Conservation (phyloP, 1,139 yeast species). For the Candida smagusa region DNA sequence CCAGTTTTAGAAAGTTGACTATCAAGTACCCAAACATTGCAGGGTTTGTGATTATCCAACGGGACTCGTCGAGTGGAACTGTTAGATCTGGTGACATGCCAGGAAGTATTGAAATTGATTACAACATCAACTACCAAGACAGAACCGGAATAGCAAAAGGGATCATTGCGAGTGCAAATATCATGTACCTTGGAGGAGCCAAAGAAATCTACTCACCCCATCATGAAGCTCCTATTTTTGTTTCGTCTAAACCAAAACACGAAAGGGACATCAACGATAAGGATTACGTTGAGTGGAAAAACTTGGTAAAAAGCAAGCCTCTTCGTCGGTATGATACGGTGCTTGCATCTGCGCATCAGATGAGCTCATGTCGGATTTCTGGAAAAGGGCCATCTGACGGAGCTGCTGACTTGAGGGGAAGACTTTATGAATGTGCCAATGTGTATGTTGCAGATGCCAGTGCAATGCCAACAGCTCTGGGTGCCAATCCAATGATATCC, state of each 20-base stretch:
- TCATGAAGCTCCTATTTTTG: slow-evolving; percentile 37
- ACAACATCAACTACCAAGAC: slow-evolving; percentile 42
- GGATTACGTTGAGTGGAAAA: slow-evolving; percentile 49
- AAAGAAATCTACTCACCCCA: slow-evolving; percentile 41
- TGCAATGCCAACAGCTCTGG: slow-evolving; percentile 56
- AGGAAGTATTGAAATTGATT: slow-evolving; percentile 36
- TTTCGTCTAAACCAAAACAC: slow-evolving; percentile 36
- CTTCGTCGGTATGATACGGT: slow-evolving; percentile 28
- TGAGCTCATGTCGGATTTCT: slow-evolving; percentile 55
- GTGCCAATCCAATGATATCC: slow-evolving; percentile 52
- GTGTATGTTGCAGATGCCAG: slow-evolving; percentile 57
- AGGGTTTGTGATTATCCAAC: slow-evolving; percentile 45
- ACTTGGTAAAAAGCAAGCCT: slow-evolving; percentile 23
- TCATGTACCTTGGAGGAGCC: slow-evolving; percentile 53
- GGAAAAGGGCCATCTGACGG: slow-evolving; percentile 47
- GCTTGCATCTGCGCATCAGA: slow-evolving; percentile 59
- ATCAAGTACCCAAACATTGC: slow-evolving; percentile 40
- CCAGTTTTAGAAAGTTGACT: slow-evolving; percentile 30
- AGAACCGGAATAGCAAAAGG: slow-evolving; percentile 40
- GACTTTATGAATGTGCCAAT: slow-evolving; percentile 50
- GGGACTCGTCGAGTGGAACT: slow-evolving; percentile 46
- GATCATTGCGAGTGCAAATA: slow-evolving; percentile 41
- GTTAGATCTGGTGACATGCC: slow-evolving; percentile 40
- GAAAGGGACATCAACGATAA: slow-evolving; percentile 40
- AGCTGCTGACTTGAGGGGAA: slow-evolving; percentile 49